phyloP scores from a whole-genome alignment of 345 rosid genomes.

The Kernera saxatilis region DNA sequence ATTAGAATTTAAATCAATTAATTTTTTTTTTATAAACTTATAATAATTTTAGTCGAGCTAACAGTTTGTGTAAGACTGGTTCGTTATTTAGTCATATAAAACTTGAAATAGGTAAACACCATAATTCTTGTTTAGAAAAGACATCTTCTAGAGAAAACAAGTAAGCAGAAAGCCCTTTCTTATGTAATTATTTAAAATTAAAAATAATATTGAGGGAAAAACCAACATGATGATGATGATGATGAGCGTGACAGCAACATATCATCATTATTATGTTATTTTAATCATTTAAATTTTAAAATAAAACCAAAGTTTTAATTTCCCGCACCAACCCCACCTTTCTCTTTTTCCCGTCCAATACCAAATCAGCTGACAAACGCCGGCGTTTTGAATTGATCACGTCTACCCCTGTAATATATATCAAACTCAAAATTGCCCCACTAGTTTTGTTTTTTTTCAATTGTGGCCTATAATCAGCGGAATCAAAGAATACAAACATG shows the following conservation, averaged over 20 bases:
- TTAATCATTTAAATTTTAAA: conserved; percentile 13
- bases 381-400: conserved; percentile 18
- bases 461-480: neutral
- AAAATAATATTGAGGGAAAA: neutral
- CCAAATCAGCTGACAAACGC: conserved; percentile 19
- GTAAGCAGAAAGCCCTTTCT: conserved; percentile 5
- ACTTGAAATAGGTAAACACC: conserved; percentile 14
- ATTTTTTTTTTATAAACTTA: neutral
- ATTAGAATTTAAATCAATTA: neutral
- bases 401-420: neutral
- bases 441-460: neutral
- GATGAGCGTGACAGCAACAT: conserved; percentile 60
- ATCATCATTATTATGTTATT: conserved; percentile 47
- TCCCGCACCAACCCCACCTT: conserved; percentile 23
- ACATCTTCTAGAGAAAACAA: conserved; percentile 36
- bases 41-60: neutral
- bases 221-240: conserved; percentile 42
- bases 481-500: neutral
- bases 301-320: conserved; percentile 1
- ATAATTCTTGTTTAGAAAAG: conserved; percentile 16
- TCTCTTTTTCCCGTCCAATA: conserved; percentile 14
- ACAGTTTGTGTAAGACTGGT: neutral
- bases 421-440: conserved; percentile 1
- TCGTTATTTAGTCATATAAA: neutral
- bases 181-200: neutral